Percentiles rank a stretch among this genome's conserved stretches.
phyloP scores from a whole-genome alignment of 2,329 filamentous ascomycete genomes.

The Penicillium sp. region DNA sequence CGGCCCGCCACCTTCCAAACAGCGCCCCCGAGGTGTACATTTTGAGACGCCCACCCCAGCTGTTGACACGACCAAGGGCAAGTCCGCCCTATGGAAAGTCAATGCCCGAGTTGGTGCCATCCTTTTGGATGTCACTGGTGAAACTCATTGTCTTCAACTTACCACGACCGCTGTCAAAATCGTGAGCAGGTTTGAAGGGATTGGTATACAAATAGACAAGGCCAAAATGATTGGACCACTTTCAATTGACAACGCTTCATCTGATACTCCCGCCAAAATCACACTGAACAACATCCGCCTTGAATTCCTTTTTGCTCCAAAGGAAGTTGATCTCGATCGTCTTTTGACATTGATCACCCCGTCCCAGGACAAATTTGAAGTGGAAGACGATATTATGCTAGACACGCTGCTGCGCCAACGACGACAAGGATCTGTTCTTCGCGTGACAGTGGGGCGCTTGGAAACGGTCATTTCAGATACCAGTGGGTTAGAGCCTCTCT shows the following conservation, averaged over 20 bases:
- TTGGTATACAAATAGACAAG: slow-evolving; percentile 72
- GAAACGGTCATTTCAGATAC: slow-evolving; percentile 63
- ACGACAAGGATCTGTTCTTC: slow-evolving; percentile 78
- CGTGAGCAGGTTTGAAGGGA: slow-evolving; percentile 69
- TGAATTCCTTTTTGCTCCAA: slow-evolving; percentile 71
- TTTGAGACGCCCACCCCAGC: slow-evolving; percentile 53
- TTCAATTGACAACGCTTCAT: slow-evolving; percentile 45
- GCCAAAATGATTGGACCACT: slow-evolving; percentile 74
- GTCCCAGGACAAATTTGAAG: slow-evolving; percentile 84
- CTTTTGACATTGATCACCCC: slow-evolving; percentile 85
- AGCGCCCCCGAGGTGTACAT: slow-evolving; percentile 53
- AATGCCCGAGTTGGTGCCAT: slow-evolving; percentile 76
- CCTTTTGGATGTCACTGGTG: slow-evolving; percentile 72
- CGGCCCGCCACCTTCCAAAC: slow-evolving; percentile 31
- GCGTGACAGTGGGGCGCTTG: slow-evolving; percentile 65
- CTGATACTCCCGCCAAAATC: slow-evolving; percentile 58
- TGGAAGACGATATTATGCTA: slow-evolving; percentile 90
- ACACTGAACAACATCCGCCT: slow-evolving; percentile 67
- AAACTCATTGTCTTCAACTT: slow-evolving; percentile 70
- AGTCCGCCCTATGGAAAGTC: slow-evolving; percentile 56
- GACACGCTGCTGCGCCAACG: slow-evolving; percentile 86
- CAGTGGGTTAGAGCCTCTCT: slow-evolving; percentile 65
- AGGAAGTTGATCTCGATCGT: slow-evolving; percentile 75
- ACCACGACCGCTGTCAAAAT: slow-evolving; percentile 81
- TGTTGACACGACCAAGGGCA: slow-evolving; percentile 16